Conservation (phyloP, 2,329 filamentous ascomycete genomes). For the Aspergillus hortae region DNA sequence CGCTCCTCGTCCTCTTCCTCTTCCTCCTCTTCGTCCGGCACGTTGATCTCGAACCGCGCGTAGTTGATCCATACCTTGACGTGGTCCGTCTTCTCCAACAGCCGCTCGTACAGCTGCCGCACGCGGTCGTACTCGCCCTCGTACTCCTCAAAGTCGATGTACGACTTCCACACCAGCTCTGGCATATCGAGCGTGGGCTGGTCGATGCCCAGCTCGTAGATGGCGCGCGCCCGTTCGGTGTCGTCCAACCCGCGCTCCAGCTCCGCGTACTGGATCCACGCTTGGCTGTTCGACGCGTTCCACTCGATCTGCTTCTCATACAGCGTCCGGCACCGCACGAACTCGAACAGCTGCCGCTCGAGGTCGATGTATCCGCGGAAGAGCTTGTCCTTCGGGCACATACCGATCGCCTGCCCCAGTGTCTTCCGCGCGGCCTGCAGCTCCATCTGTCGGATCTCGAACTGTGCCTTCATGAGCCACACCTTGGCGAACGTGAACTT, state of each 20-base stretch:
- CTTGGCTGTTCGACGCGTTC: conserved; percentile 84
- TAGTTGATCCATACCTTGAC: conserved; percentile 99
- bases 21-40: conserved; percentile 69
- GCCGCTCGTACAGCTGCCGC: conserved; percentile 78
- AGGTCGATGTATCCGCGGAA: conserved; percentile 92
- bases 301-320: conserved; percentile 94
- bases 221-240: conserved; percentile 77
- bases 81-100: conserved; percentile 92
- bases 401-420: conserved; percentile 82
- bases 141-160: conserved; percentile 98
- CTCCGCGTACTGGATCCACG: conserved; percentile 96
- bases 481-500: conserved; percentile 97
- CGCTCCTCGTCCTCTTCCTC: conserved; percentile 58
- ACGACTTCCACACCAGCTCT: conserved; percentile 94
- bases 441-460: conserved; percentile 84
- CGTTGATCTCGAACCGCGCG: conserved; percentile 96
- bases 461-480: conserved; percentile 90
- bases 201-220: conserved; percentile 84
- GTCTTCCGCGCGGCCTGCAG: conserved; percentile 80
- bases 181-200: conserved; percentile 92
- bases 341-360: conserved; percentile 91
- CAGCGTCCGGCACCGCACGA: conserved; percentile 81
- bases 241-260: conserved; percentile 90
- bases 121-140: conserved; percentile 86
- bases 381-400: conserved; percentile 92